Base-by-base conservation (phyloP, 805 yeast genomes). In the Candida ponderosae region DNA sequence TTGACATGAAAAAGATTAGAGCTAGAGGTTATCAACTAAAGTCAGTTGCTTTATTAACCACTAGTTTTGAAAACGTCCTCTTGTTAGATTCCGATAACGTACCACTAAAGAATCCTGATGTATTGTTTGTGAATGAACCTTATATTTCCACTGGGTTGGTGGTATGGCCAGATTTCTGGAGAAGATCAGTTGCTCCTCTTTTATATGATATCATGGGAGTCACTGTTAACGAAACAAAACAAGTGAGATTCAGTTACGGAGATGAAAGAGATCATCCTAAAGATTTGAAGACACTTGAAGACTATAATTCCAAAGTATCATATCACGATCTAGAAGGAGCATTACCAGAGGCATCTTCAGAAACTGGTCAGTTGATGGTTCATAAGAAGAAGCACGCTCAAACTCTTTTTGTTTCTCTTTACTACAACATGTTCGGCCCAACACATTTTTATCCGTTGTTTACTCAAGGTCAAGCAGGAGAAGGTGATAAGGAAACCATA, bases 401-500 rank as follows among this genome's bases (percentile, higher is more conserved):
- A 46, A 70, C 81, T 4, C 58, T 81, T 36, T 59, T 81, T 42
- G 60, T 81, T 34, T 69, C 86, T 0, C 55, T 78, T 29, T 81
- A 79, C 56, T 81, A 81, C 57, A 81, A 81, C 48, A 61, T 75
- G 37, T 74, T 68, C 51, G 87, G 87, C 0, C 81, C 80, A 24
- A 58, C 67, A 8, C 63, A 70, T 39, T 80, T 69, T 53, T 80
- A 78, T 51, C 76, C 76, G 3, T 59, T 80, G 33, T 60, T 80
- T 30, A 64, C 81, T 4, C 77, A 76, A 54, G 80, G 81, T 27
- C 68, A 67, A 29, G 74, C 72, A 4, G 93, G 93, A n/a, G 86
- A 80, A 59, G 93, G 90, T 35, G 90, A 83, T 53, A 83, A 82
- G 50, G 90, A 82, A 46, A 81, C 90, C 0, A 79, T 80, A 42